Base-by-base conservation (phyloP, 345 rosid genomes). In the Euphorbia pulcherrima region DNA sequence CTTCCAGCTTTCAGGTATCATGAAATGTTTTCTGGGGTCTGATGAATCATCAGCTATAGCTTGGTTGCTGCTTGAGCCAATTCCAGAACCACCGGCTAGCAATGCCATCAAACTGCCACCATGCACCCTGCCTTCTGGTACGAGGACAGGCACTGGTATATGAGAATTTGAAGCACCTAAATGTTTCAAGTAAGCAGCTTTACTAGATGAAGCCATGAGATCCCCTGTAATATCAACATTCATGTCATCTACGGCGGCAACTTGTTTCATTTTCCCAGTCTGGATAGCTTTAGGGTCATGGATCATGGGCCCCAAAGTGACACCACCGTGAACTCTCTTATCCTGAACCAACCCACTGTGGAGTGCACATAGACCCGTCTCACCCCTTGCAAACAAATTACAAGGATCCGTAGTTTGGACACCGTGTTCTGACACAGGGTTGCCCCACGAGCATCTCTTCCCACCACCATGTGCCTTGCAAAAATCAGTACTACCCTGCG, bases 391-490 rank as follows among this genome's bases (percentile, higher is more conserved):
- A 74, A 90, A 90, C 27, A 96, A 90, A 75, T 73, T 84, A 69
- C 98, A 93, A 52, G 97, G 92, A 77, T 82, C 88, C 47, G 79
- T 66, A 50, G 78, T 65, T 29, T 85, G 83, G 64, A 70, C 70
- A 12, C 86, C 88, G 35, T 82, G 75, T 79, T 83, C 96, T 14
- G 96, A 87, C 44, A 88, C 90, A 39, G 87, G 89, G 74, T 86
- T 92, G 39, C 94, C 97, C 99, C 99, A 94, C 1, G 92, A 83
- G 77, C 96, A 94, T 64, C 96, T 81, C 77, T 86, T 93, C 30
- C 98, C 98, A 65, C 98, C 98, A 68, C 98, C 97, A 63, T 93
- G 98, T 8, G 98, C 97, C 81, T 93, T 91, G 83, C 99, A 93
- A 65, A 85, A 90, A 76, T 93, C 92, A 0, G 99, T 93, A 76